Conservation (phyloP, 768 basidiomycete genomes). For the Pisolithus sp. region DNA sequence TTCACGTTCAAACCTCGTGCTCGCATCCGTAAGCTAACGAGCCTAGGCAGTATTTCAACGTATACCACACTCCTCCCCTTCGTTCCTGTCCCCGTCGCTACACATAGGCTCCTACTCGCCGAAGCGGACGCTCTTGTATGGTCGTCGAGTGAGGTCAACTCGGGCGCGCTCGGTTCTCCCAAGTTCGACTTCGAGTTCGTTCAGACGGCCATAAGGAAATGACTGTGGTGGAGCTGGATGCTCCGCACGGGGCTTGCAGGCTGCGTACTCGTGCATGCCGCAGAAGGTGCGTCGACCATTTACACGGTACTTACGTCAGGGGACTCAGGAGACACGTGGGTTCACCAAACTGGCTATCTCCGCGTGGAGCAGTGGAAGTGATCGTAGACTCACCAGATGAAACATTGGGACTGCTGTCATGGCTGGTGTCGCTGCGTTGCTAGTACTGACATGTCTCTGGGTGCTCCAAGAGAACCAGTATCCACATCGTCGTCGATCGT, state of each 20-base stretch:
- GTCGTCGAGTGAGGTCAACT: too few relatives aligned
- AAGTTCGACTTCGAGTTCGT: constrained; percentile 62
- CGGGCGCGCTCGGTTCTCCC: too few relatives aligned
- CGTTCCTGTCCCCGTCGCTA: constrained; percentile 20
- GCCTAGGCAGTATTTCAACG: constrained; percentile 43
- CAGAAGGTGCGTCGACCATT: constrained; percentile 54
- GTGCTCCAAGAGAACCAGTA: too few relatives aligned
- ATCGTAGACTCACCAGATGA: background rate
- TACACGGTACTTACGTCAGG: constrained; percentile 45
- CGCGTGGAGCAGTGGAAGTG: background rate
- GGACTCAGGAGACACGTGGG: background rate
- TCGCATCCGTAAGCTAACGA: constrained; percentile 24
- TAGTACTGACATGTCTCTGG: too few relatives aligned
- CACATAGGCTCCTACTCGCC: constrained; percentile 56
- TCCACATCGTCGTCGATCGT: too few relatives aligned
- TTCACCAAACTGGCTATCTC: background rate
- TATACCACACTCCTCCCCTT: constrained; percentile 52
- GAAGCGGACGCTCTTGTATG: constrained; percentile 34
- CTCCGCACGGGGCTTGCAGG: constrained; percentile 58
- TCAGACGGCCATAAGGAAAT: constrained; percentile 59
- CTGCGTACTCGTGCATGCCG: constrained; percentile 51
- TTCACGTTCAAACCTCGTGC: constrained; percentile 28
- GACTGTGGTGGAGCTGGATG: constrained; percentile 56
- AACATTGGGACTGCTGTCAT: constrained; percentile 22
- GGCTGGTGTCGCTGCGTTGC: constrained; percentile 30